Conservation (phyloP, 2,329 filamentous ascomycete genomes). For the Pyricularia sp. region DNA sequence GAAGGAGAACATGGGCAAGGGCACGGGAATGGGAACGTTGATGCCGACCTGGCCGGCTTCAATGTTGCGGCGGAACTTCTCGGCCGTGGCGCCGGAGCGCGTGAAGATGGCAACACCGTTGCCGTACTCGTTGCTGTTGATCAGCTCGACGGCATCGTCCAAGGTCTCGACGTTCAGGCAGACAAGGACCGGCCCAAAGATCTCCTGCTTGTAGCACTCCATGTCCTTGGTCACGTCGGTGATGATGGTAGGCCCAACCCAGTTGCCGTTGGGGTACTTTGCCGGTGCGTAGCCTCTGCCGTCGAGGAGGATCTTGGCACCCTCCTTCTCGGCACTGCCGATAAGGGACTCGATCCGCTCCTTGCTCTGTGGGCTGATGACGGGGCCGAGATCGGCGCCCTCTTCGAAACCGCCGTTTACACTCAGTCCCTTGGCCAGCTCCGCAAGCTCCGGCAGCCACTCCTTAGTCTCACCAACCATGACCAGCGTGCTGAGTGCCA, state of each 20-base stretch:
- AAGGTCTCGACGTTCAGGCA: slow-evolving; percentile 71
- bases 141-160: slow-evolving; percentile 70
- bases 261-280: slow-evolving; percentile 82
- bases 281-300: slow-evolving; percentile 64
- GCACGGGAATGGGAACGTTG: slow-evolving; percentile 72
- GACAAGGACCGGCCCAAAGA: slow-evolving; percentile 77
- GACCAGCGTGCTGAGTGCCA: slow-evolving; percentile 76
- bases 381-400: slow-evolving; percentile 70
- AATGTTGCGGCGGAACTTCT: slow-evolving; percentile 69
- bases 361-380: slow-evolving; percentile 73
- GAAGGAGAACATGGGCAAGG: slow-evolving; percentile 63
- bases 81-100: slow-evolving; percentile 64
- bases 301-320: slow-evolving; percentile 74
- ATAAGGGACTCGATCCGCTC: slow-evolving; percentile 70
- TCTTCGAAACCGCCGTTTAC: slow-evolving; percentile 77
- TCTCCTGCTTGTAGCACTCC: slow-evolving; percentile 78
- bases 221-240: slow-evolving; percentile 70
- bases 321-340: slow-evolving; percentile 67
- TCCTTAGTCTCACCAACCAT: slow-evolving; percentile 79
- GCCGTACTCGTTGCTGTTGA: slow-evolving; percentile 80
- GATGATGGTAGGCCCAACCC: slow-evolving; percentile 77
- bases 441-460: slow-evolving; percentile 71
- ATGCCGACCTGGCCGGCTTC: slow-evolving; percentile 81
- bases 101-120: slow-evolving; percentile 85
- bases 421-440: slow-evolving; percentile 61